phyloP scores from a whole-genome alignment of 2,329 filamentous ascomycete genomes.

The Penicillium sp. region DNA sequence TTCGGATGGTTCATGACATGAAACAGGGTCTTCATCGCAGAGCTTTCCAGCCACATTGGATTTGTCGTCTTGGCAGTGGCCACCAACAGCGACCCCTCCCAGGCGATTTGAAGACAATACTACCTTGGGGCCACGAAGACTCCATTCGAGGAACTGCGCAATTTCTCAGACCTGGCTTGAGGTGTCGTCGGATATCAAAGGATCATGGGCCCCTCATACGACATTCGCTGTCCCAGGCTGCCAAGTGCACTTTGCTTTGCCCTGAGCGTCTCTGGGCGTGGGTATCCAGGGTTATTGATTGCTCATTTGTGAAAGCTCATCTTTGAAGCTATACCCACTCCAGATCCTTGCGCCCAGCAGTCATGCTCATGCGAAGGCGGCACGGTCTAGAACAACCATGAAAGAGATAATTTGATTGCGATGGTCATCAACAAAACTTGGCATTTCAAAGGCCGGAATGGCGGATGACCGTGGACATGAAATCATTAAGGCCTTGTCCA shows the following conservation, averaged over 20 bases:
- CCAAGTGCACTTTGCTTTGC: background rate
- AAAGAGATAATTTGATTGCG: background rate
- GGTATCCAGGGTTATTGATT: background rate
- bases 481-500: background rate
- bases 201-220: background rate
- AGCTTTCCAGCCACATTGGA: background rate
- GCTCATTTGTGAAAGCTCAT: constrained; percentile 4
- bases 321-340: constrained; percentile 7
- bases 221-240: background rate
- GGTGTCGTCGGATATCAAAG: background rate
- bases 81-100: background rate
- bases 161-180: background rate
- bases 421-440: background rate
- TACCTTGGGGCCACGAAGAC: background rate
- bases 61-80: background rate
- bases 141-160: background rate
- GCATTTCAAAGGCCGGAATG: background rate
- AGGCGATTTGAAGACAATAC: background rate
- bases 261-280: background rate
- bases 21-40: background rate
- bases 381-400: background rate
- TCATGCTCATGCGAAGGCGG: constrained; percentile 5
- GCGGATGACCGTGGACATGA: background rate
- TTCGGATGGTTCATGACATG: background rate
- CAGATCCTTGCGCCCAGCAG: constrained; percentile 7